Evolutionary conservation across 352 stramenopile genomes (phyloP).

Genomic region (Vaucheria bursata): DNA sequence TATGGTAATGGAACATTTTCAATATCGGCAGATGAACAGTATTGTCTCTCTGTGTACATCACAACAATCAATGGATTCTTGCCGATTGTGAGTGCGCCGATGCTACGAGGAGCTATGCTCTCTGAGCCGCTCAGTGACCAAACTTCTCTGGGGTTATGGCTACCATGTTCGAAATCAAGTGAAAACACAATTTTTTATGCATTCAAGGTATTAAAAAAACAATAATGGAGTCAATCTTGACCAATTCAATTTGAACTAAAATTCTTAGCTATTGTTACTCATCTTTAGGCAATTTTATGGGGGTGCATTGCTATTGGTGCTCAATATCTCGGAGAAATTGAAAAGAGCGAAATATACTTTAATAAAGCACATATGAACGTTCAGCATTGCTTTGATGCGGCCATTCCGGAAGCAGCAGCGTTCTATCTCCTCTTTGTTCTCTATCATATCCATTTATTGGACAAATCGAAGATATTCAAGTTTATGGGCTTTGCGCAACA

Average conservation of each 20-base stretch:
- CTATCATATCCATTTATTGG: constrained; percentile 40
- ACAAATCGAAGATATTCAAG: constrained; percentile 30
- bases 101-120: constrained; percentile 39
- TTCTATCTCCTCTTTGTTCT: constrained; percentile 43
- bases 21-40: constrained; percentile 18
- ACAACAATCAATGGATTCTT: constrained; percentile 38
- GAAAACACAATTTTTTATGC: constrained; percentile 28
- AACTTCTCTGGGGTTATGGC: background rate
- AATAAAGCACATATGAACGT: constrained; percentile 25
- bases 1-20: too few species aligned
- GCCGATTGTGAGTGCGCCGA: constrained; percentile 19
- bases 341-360: constrained; percentile 17
- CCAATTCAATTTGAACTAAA: too few species aligned
- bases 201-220: constrained; percentile 27
- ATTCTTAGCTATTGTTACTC: too few species aligned
- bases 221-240: too few species aligned
- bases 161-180: background rate
- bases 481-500: constrained; percentile 46
- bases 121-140: constrained; percentile 19
- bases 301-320: constrained; percentile 30
- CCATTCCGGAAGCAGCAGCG: constrained; percentile 32
- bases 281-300: constrained; percentile 18
- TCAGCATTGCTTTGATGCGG: constrained; percentile 40
- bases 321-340: constrained; percentile 21
- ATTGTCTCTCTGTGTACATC: constrained; percentile 21